A percentile compares a stretch with the other conserved stretches of the same genome.
phyloP scores from a whole-genome alignment of 768 basidiomycete species.

The Coprinopsis sp. region DNA sequence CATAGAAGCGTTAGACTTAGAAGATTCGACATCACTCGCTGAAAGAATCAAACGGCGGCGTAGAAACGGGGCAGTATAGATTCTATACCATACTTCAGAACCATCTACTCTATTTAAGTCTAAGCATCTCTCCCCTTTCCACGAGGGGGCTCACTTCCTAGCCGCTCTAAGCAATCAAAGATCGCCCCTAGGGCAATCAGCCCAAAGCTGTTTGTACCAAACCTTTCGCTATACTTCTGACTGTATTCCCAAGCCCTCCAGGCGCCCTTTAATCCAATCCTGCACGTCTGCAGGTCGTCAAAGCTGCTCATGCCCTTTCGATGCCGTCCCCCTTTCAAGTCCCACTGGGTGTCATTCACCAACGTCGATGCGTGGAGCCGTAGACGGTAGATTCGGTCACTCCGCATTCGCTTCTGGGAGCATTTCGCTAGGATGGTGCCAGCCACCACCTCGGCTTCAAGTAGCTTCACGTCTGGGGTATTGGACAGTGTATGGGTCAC shows the following conservation, averaged over 20 bases:
- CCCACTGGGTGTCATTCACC: slow-evolving; percentile 43
- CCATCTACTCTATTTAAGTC: not conserved
- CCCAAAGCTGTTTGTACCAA: slow-evolving; percentile 64
- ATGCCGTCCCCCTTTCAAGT: slow-evolving; percentile 25
- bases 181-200: slow-evolving; percentile 57
- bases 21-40: slow-evolving; percentile 24
- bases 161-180: slow-evolving; percentile 51
- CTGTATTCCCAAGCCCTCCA: slow-evolving; percentile 68
- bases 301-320: slow-evolving; percentile 16
- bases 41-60: slow-evolving; percentile 43
- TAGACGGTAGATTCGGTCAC: slow-evolving; percentile 59
- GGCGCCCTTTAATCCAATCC: slow-evolving; percentile 41
- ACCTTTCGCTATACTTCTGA: slow-evolving; percentile 25
- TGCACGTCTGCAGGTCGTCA: slow-evolving; percentile 20
- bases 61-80: slow-evolving; percentile 7
- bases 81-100: not conserved
- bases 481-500: slow-evolving; percentile 62
- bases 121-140: not conserved
- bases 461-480: slow-evolving; percentile 47
- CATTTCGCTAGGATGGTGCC: slow-evolving; percentile 74
- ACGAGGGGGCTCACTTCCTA: slow-evolving; percentile 8
- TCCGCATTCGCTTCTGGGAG: slow-evolving; percentile 55
- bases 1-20: not conserved
- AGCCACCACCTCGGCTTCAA: slow-evolving; percentile 70
- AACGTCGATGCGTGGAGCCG: slow-evolving; percentile 49